Conservation (phyloP, 2,329 filamentous ascomycete species). For the Ploettnerulaceae sp. region DNA sequence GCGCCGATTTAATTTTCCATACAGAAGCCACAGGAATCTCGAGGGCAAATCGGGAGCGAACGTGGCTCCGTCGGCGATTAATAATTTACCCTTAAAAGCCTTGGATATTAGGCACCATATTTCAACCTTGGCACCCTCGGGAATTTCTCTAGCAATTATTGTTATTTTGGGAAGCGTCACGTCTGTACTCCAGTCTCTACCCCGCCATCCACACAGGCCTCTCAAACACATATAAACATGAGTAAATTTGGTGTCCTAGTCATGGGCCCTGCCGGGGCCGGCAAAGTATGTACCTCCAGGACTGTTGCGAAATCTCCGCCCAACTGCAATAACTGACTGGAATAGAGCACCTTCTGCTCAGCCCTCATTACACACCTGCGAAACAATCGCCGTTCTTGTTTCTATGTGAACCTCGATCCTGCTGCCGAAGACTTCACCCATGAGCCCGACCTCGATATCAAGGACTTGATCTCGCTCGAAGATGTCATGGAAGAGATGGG, state of each 20-base stretch:
- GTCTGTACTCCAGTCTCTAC: not conserved
- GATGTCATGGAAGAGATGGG: conserved; percentile 96
- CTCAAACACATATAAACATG: conserved; percentile 46
- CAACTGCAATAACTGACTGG: conserved; percentile 10
- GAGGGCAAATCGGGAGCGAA: too few species aligned
- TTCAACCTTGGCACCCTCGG: conserved; percentile 3
- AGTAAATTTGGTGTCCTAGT: conserved; percentile 93
- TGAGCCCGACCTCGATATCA: conserved; percentile 89
- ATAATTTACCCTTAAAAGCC: not conserved
- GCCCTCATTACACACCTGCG: conserved; percentile 89
- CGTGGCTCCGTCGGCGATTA: too few species aligned
- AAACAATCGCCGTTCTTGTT: conserved; percentile 85
- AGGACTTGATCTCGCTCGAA: conserved; percentile 85
- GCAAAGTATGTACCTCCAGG: conserved; percentile 62
- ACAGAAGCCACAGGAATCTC: too few species aligned
- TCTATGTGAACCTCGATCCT: conserved; percentile 97
- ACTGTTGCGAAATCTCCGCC: too few species aligned
- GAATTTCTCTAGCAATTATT: not conserved
- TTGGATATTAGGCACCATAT: not conserved
- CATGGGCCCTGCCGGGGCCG: conserved; percentile 93
- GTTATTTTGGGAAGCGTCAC: too few species aligned
- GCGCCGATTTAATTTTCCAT: too few species aligned
- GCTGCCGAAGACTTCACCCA: conserved; percentile 91
- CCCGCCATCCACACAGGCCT: conserved; percentile 2
- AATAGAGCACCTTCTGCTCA: conserved; percentile 85